Evolutionary conservation across 495 filamentous ascomycete genomes (phyloP).

Genomic region (Staphylotrichum longicolle): DNA sequence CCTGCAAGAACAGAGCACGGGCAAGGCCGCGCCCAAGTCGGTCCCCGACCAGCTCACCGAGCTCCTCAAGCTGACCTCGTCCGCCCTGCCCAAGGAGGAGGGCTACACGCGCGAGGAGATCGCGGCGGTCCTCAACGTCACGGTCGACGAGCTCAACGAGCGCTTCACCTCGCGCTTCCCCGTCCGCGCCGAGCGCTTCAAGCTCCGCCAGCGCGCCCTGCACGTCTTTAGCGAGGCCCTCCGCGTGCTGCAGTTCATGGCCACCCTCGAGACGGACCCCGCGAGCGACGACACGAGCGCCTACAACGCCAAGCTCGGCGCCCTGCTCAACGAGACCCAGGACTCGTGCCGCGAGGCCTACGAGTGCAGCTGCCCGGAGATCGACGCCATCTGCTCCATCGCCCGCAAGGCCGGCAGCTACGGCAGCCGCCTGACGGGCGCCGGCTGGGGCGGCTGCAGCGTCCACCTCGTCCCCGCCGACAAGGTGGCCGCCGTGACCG

Average conservation of each 20-base stretch:
- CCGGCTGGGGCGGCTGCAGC: constrained; percentile 94
- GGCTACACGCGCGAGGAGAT: constrained; percentile 91
- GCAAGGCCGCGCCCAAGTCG: constrained; percentile 32
- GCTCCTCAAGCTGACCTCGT: constrained; percentile 61
- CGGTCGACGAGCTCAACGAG: constrained; percentile 65
- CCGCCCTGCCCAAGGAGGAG: constrained; percentile 65
- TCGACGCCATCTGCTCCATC: constrained; percentile 81
- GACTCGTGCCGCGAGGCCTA: constrained; percentile 78
- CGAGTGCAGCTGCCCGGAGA: constrained; percentile 85
- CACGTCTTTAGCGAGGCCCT: constrained; percentile 90
- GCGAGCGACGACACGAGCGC: constrained; percentile 50
- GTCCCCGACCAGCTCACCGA: constrained; percentile 57
- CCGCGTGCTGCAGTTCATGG: constrained; percentile 79
- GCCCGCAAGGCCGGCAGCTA: constrained; percentile 75
- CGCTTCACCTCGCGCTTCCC: constrained; percentile 81
- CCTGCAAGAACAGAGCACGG: constrained; percentile 48
- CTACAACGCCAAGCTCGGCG: constrained; percentile 71
- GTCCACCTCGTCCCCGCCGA: constrained; percentile 88
- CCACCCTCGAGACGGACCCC: constrained; percentile 52
- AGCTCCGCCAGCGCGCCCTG: constrained; percentile 76
- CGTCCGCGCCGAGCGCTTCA: constrained; percentile 83
- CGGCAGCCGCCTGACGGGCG: constrained; percentile 86
- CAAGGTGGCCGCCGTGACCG: constrained; percentile 77
- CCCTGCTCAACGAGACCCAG: constrained; percentile 85
- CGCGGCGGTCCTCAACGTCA: constrained; percentile 65